These are phyloP conservation scores for Eremochloa ophiuroides DNA, from an alignment of 176 grass and related monocot species.

Conservation along the genomic window DNA sequence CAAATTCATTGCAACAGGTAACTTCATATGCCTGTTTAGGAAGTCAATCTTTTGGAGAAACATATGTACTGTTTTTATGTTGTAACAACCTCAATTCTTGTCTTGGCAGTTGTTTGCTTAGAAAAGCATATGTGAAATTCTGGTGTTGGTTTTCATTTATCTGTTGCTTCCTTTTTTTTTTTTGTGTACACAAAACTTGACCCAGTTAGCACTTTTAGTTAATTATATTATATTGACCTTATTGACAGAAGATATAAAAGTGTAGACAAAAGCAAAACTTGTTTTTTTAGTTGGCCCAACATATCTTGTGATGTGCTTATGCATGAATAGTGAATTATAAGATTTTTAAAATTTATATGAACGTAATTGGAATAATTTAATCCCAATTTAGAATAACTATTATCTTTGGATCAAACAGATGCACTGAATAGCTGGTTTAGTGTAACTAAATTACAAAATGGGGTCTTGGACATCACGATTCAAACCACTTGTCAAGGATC, in stretches of 20 bases:
- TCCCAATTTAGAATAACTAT: too few species aligned
- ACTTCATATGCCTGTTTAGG: background rate
- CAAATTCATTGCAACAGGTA: background rate
- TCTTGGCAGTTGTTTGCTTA: background rate
- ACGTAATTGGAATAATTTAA: too few species aligned
- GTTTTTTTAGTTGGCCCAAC: too few species aligned
- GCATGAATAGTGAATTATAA: background rate
- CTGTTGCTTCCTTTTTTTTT: background rate
- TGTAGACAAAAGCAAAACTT: too few species aligned
- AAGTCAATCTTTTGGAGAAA: background rate
- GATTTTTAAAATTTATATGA: too few species aligned
- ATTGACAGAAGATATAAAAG: background rate
- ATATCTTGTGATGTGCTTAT: background rate
- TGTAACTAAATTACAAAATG: too few species aligned
- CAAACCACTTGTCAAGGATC: too few species aligned
- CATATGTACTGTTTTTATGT: background rate
- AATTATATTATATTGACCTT: background rate
- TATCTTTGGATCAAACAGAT: too few species aligned
- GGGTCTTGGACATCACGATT: too few species aligned
- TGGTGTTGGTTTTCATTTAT: background rate
- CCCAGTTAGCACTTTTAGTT: background rate
- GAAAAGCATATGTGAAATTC: background rate
- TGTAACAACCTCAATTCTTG: too few species aligned
- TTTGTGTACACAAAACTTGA: background rate
- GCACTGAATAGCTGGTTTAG: too few species aligned